A percentile compares a stretch with the other conserved stretches of the same genome.
Evolutionary conservation across 208 protist genomes (phyloP).

Genomic region (Leishmania aethiopica): DNA sequence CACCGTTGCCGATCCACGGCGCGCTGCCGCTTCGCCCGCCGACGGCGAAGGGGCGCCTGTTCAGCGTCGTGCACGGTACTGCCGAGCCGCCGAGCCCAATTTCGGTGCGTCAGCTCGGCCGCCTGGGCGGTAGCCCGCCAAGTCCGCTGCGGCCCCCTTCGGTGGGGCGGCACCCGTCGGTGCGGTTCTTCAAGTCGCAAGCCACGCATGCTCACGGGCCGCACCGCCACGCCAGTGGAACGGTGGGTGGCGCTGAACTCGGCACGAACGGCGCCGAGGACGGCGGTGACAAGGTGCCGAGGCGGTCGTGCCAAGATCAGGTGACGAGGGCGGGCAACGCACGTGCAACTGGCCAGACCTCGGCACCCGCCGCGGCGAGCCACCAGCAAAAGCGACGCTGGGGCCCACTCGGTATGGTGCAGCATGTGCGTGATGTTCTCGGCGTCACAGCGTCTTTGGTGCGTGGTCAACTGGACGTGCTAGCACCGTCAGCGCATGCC

Average conservation of each 20-base stretch:
- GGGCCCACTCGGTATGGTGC: constrained; percentile 40
- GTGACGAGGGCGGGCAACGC: background rate
- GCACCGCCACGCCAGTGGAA: constrained; percentile 7
- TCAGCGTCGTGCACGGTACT: constrained; percentile 63
- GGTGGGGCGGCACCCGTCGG: constrained; percentile 39
- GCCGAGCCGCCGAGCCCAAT: constrained; percentile 56
- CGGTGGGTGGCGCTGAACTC: background rate
- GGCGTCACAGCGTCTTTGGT: constrained; percentile 65
- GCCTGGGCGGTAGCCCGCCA: constrained; percentile 21
- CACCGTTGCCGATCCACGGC: constrained; percentile 21
- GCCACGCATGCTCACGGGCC: constrained; percentile 8
- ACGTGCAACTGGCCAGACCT: background rate
- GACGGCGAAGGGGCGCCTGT: constrained; percentile 40
- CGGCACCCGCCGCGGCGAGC: background rate
- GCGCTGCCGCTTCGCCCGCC: constrained; percentile 19
- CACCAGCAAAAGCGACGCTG: constrained; percentile 12
- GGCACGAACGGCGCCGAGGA: background rate
- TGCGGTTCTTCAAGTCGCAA: constrained; percentile 58
- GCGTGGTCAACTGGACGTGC: constrained; percentile 52
- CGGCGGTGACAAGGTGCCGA: background rate
- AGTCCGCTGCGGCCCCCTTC: constrained; percentile 30
- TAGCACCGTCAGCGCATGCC: constrained; percentile 17
- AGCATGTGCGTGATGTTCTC: constrained; percentile 63
- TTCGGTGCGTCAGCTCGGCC: constrained; percentile 45
- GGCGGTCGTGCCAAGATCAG: background rate